A percentile compares a stretch with the other conserved stretches of the same genome.
Evolutionary conservation across 2,329 filamentous ascomycete genomes (phyloP).

Genomic region (Botryotinia calthae): DNA sequence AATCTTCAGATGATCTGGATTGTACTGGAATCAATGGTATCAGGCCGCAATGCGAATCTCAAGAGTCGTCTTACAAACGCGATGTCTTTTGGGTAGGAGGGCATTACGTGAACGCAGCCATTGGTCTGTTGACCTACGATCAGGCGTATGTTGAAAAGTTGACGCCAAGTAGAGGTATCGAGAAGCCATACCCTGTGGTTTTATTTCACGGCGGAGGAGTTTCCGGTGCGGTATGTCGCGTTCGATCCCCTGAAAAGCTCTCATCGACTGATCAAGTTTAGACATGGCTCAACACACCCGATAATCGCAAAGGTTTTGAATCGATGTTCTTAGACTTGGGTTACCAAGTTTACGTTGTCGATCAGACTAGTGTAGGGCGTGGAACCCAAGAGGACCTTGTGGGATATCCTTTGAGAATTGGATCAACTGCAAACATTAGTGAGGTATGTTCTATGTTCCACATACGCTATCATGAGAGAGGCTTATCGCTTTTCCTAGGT

Average conservation of each 20-base stretch:
- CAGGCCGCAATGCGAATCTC: slow-evolving; percentile 26
- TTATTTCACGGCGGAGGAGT: slow-evolving; percentile 26
- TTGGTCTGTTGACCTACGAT: slow-evolving; percentile 29
- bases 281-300: slow-evolving; percentile 47
- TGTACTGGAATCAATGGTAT: slow-evolving; percentile 26
- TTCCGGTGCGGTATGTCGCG: slow-evolving; percentile 23
- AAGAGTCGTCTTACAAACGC: slow-evolving; percentile 25
- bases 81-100: slow-evolving; percentile 30
- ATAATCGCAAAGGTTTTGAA: slow-evolving; percentile 47
- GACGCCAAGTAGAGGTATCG: slow-evolving; percentile 32
- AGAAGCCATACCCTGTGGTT: slow-evolving; percentile 24
- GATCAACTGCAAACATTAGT: slow-evolving; percentile 25
- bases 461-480: not conserved
- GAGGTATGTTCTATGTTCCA: not conserved
- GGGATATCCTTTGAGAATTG: slow-evolving; percentile 30
- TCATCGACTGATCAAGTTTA: slow-evolving; percentile 21
- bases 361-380: slow-evolving; percentile 30
- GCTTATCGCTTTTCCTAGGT: not conserved
- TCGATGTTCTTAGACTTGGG: slow-evolving; percentile 46
- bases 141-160: slow-evolving; percentile 55
- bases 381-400: slow-evolving; percentile 27
- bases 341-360: slow-evolving; percentile 45
- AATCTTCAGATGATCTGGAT: slow-evolving; percentile 8
- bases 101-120: slow-evolving; percentile 23
- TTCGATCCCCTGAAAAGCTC: not conserved